Percentiles rank a stretch among this genome's conserved stretches.
Evolutionary conservation across 441 rosid species (phyloP).

Genomic region (Macaranga tanarius): DNA sequence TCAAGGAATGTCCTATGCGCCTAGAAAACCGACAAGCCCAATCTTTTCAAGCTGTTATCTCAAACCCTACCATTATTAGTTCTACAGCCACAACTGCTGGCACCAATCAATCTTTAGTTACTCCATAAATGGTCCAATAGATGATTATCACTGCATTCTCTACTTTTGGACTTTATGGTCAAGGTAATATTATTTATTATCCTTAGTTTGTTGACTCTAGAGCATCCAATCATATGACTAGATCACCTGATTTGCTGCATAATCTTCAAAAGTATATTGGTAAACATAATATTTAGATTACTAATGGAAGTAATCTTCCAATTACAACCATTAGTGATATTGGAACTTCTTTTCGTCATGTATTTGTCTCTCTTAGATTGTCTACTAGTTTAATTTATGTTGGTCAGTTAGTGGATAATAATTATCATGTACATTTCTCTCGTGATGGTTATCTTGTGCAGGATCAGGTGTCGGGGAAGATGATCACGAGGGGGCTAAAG

Average conservation of each 20-base stretch:
- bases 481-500: conserved; percentile 1
- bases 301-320: background rate
- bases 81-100: background rate
- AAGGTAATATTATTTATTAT: background rate
- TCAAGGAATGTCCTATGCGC: background rate
- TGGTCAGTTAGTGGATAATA: no score
- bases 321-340: background rate
- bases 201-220: background rate
- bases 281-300: background rate
- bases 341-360: no score
- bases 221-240: background rate
- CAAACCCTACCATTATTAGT: background rate
- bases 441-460: no score
- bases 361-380: no score
- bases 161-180: background rate
- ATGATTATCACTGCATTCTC: background rate
- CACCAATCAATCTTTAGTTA: background rate
- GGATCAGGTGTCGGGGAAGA: no score
- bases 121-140: background rate
- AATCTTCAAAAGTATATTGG: background rate
- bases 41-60: background rate
- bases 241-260: background rate
- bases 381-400: no score
- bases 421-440: no score
- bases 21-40: background rate